phyloP scores from a whole-genome alignment of 2,329 filamentous ascomycete species.

The Metarhizium humberi region DNA sequence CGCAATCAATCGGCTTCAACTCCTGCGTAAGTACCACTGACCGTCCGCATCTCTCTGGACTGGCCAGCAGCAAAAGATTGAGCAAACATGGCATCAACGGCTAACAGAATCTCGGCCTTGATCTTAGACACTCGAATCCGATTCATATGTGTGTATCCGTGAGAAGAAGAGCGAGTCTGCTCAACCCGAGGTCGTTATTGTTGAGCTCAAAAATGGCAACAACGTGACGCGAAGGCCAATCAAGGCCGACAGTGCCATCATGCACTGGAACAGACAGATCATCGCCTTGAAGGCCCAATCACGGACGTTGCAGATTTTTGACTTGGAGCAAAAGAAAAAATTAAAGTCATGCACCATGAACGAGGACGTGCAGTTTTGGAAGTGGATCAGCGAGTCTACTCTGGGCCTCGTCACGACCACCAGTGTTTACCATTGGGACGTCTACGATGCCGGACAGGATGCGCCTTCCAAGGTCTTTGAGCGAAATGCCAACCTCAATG shows the following conservation, averaged over 20 bases:
- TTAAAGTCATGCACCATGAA: slow-evolving; percentile 94
- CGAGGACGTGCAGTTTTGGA: slow-evolving; percentile 98
- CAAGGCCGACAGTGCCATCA: slow-evolving; percentile 98
- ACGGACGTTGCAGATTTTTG: slow-evolving; percentile 94
- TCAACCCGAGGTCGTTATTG: slow-evolving; percentile 88
- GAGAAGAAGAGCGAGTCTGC: slow-evolving; percentile 82
- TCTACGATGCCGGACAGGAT: slow-evolving; percentile 74
- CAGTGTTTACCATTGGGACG: slow-evolving; percentile 95
- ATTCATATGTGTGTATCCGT: slow-evolving; percentile 90
- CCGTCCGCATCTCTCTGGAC: not conserved
- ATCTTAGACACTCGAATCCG: slow-evolving; percentile 86
- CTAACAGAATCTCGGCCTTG: not conserved
- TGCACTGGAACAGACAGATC: slow-evolving; percentile 96
- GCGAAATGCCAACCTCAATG: slow-evolving; percentile 79
- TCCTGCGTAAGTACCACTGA: slow-evolving; percentile 48
- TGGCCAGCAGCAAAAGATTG: not conserved
- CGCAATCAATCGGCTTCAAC: slow-evolving; percentile 62
- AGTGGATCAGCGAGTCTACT: slow-evolving; percentile 89
- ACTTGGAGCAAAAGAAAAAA: slow-evolving; percentile 86
- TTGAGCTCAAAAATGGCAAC: slow-evolving; percentile 96
- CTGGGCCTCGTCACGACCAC: slow-evolving; percentile 86
- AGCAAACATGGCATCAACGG: not conserved
- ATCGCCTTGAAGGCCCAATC: slow-evolving; percentile 94
- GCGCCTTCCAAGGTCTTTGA: slow-evolving; percentile 88
- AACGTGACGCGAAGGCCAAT: slow-evolving; percentile 90